Conservation (phyloP, 345 rosid species). For the Adansonia digitata region DNA sequence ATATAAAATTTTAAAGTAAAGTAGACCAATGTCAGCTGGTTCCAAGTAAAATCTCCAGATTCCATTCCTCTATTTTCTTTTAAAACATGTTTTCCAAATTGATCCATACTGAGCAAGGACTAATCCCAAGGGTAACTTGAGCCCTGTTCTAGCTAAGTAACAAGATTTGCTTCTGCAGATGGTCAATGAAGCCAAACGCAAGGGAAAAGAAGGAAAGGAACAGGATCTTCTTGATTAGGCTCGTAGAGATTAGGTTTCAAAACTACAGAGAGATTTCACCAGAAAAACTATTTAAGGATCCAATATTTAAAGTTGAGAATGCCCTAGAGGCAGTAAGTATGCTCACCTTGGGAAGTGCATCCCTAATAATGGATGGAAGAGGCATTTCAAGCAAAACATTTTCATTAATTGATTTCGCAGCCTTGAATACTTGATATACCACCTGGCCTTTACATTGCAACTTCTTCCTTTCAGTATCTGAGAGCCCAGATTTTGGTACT, state of each 20-base stretch:
- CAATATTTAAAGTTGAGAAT: neutral
- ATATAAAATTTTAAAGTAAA: neutral
- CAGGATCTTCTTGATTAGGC: neutral
- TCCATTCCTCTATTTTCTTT: neutral
- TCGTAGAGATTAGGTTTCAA: neutral
- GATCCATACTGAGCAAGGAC: neutral
- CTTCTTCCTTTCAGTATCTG: constrained; percentile 62
- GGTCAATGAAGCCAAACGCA: neutral
- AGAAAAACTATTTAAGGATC: neutral
- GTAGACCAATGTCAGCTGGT: neutral
- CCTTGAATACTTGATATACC: constrained; percentile 91
- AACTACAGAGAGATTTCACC: neutral
- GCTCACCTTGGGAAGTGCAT: constrained; percentile 78
- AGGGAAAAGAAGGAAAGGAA: neutral
- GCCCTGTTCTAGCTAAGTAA: neutral
- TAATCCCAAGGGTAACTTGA: neutral
- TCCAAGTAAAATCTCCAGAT: neutral
- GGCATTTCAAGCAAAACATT: constrained; percentile 85
- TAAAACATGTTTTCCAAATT: neutral
- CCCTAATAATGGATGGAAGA: constrained; percentile 58
- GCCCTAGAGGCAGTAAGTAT: neutral
- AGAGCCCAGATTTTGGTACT: constrained; percentile 76
- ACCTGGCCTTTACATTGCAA: constrained; percentile 47
- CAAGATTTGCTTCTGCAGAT: neutral
- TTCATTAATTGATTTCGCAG: constrained; percentile 81